Conservation (phyloP, 1,284 basidiomycete species). For the Ganoderma sp. region DNA sequence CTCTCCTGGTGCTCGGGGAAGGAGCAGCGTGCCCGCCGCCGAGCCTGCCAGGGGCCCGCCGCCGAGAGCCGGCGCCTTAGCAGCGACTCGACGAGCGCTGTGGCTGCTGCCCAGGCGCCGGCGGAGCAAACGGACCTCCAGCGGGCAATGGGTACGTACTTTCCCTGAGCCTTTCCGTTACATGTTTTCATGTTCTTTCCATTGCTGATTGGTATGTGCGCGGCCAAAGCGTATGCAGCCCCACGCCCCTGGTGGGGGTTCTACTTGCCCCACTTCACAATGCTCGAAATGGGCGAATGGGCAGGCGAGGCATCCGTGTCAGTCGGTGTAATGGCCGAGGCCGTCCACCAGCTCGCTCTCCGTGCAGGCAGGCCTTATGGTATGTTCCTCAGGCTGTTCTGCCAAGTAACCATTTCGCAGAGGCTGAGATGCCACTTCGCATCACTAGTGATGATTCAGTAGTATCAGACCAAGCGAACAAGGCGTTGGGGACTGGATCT, state of each 20-base stretch:
- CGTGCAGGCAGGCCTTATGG: not conserved
- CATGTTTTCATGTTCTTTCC: no score
- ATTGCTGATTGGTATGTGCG: no score
- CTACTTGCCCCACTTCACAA: not conserved
- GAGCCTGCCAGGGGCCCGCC: not conserved
- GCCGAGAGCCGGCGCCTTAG: not conserved
- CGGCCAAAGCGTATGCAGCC: not conserved
- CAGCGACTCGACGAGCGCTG: no score
- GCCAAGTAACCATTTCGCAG: no score
- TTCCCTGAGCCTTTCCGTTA: not conserved
- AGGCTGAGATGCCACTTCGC: no score
- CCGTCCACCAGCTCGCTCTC: not conserved
- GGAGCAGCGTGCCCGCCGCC: not conserved
- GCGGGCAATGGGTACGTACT: not conserved
- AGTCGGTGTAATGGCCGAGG: not conserved
- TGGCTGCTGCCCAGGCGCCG: no score
- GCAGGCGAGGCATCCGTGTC: not conserved
- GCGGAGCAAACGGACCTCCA: not conserved
- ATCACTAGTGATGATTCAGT: no score
- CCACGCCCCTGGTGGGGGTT: no score
- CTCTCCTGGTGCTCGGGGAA: constrained; percentile 16
- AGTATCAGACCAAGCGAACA: no score
- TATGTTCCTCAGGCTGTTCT: not conserved
- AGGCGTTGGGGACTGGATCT: no score
- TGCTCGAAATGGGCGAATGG: not conserved